Percentiles rank a stretch among this genome's conserved stretches.
Evolutionary conservation across 805 yeast species (phyloP).

Genomic region (Kluyveromyces starmeri): DNA sequence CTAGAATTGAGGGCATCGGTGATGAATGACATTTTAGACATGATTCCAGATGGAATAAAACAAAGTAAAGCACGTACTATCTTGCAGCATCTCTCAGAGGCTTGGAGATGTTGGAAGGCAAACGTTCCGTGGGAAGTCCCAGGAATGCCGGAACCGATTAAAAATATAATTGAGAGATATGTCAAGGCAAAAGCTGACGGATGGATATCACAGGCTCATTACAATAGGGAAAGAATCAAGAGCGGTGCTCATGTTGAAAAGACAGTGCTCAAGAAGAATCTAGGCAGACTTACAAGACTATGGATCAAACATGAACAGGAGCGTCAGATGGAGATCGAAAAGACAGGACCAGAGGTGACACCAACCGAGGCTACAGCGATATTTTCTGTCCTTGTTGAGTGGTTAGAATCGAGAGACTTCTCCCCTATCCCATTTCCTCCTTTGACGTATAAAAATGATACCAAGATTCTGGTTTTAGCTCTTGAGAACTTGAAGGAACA

Average conservation of each 20-base stretch:
- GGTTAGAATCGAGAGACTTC: constrained; percentile 81
- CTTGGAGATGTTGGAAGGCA: constrained; percentile 99
- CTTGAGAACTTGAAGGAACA: constrained; percentile 79
- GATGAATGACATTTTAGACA: constrained; percentile 89
- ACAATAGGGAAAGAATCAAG: constrained; percentile 79
- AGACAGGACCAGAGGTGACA: constrained; percentile 78
- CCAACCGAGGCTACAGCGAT: constrained; percentile 85
- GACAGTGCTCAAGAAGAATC: constrained; percentile 84
- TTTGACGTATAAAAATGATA: constrained; percentile 82
- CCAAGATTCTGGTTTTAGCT: constrained; percentile 81
- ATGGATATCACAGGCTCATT: constrained; percentile 90
- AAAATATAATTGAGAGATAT: constrained; percentile 76
- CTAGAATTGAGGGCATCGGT: constrained; percentile 89
- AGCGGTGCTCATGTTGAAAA: constrained; percentile 92
- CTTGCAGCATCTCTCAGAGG: constrained; percentile 90
- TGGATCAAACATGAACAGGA: constrained; percentile 93
- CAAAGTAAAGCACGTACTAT: constrained; percentile 81
- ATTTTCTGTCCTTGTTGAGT: constrained; percentile 79
- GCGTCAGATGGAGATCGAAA: constrained; percentile 67
- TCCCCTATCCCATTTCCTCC: constrained; percentile 93
- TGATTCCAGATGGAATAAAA: constrained; percentile 92
- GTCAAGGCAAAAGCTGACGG: constrained; percentile 94
- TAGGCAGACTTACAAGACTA: constrained; percentile 82
- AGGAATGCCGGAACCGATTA: constrained; percentile 88
- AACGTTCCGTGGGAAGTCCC: constrained; percentile 97